Percentiles rank a stretch among this genome's conserved stretches.
These are phyloP conservation scores for Sphagnurus paluster DNA, from an alignment of 1,284 basidiomycete genomes.

Conservation along the genomic window DNA sequence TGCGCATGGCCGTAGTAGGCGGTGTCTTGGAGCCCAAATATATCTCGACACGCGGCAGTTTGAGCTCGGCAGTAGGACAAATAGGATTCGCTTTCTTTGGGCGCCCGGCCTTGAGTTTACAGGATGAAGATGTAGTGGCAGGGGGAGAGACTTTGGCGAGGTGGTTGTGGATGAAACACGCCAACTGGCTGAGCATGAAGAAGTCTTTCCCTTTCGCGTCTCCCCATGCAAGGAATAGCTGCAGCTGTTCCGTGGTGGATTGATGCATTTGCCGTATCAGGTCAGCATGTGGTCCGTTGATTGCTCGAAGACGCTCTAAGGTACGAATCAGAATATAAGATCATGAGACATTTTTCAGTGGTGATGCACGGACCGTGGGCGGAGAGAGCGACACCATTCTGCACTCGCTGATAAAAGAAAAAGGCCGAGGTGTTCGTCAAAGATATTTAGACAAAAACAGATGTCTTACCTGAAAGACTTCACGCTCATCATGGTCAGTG, in stretches of 20 bases:
- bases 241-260: constrained; percentile 29
- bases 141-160: too few relatives aligned
- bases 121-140: too few relatives aligned
- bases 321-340: too few relatives aligned
- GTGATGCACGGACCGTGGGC: constrained; percentile 48
- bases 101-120: too few relatives aligned
- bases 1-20: constrained; percentile 3
- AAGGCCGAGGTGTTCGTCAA: neutral
- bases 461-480: constrained; percentile 64
- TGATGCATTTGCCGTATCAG: constrained; percentile 48
- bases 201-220: constrained; percentile 58
- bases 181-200: constrained; percentile 50
- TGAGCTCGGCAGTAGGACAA: constrained; percentile 24
- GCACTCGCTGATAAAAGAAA: constrained; percentile 51
- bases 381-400: constrained; percentile 66
- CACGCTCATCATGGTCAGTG: constrained; percentile 53
- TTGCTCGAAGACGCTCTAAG: constrained; percentile 48
- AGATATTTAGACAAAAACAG: constrained; percentile 5
- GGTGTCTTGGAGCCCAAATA: constrained; percentile 26
- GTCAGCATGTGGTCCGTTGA: constrained; percentile 44
- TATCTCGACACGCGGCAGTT: constrained; percentile 40
- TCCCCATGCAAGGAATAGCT: constrained; percentile 47
- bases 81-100: constrained; percentile 10
- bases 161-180: constrained; percentile 46
- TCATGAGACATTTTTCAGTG: neutral